These are phyloP conservation scores for Dendrobium catenatum DNA, from an alignment of 106 monocot genomes.

Conservation along the genomic window DNA sequence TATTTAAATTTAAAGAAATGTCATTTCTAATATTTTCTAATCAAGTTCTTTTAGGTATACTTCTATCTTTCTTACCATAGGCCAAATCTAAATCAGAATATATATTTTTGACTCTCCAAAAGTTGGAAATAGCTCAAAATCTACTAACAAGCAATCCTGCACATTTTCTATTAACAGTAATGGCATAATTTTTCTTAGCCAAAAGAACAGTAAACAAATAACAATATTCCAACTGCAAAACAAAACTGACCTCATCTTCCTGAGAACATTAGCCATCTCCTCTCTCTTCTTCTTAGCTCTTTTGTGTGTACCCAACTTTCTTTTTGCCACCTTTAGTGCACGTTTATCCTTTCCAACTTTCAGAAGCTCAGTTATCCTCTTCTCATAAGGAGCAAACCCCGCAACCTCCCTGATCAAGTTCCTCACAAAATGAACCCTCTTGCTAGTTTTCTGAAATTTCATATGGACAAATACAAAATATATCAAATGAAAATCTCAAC, in stretches of 20 bases:
- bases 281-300: conserved; percentile 37
- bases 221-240: background rate
- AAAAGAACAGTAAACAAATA: background rate
- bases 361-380: conserved; percentile 34
- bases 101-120: too few relatives aligned
- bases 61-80: too few relatives aligned
- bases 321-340: conserved; percentile 32
- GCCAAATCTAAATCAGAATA: too few relatives aligned
- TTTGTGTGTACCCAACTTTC: conserved; percentile 34
- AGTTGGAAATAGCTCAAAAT: too few relatives aligned
- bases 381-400: conserved; percentile 42
- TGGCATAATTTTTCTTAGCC: too few relatives aligned
- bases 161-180: too few relatives aligned
- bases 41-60: too few relatives aligned
- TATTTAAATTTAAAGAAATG: too few relatives aligned
- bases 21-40: too few relatives aligned
- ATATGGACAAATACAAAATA: background rate
- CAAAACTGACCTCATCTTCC: conserved; percentile 27
- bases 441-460: conserved; percentile 26
- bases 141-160: too few relatives aligned
- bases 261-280: conserved; percentile 38
- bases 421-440: conserved; percentile 30
- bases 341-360: conserved; percentile 36
- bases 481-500: background rate
- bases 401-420: conserved; percentile 39